phyloP scores from a whole-genome alignment of 2,329 filamentous ascomycete genomes.

The Aspergillus cejpii region DNA sequence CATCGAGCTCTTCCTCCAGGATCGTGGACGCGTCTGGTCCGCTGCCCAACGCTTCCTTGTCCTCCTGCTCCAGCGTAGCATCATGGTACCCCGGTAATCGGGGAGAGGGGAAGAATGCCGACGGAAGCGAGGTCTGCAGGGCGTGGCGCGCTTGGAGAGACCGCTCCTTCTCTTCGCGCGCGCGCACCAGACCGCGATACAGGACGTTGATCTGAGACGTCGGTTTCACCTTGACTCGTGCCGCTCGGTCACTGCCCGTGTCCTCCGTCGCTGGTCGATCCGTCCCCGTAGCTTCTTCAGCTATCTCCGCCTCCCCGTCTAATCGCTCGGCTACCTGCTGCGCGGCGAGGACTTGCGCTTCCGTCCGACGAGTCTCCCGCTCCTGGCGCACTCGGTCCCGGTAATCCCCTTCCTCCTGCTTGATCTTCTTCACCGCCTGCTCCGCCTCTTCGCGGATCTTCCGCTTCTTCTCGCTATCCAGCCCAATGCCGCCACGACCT shows the following conservation, averaged over 20 bases:
- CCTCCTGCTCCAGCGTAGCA: conserved; percentile 63
- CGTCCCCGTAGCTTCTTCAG: no score
- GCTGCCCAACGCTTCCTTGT: conserved; percentile 61
- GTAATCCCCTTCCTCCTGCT: conserved; percentile 64
- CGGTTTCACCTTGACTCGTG: conserved; percentile 38
- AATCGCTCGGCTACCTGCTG: conserved; percentile 78
- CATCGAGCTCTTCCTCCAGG: conserved; percentile 53
- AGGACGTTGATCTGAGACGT: conserved; percentile 67
- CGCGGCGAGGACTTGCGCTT: conserved; percentile 66
- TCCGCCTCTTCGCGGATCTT: conserved; percentile 60
- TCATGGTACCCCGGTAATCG: conserved; percentile 61
- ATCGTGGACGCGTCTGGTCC: conserved; percentile 38
- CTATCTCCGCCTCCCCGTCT: conserved; percentile 48
- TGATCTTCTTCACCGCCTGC: conserved; percentile 52
- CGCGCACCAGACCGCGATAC: conserved; percentile 67
- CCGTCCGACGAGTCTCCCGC: conserved; percentile 59
- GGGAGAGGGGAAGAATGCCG: conserved; percentile 31
- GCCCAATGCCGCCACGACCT: conserved; percentile 72
- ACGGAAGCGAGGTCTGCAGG: conserved; percentile 29
- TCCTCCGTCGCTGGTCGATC: conserved; percentile 17
- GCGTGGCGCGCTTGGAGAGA: conserved; percentile 27
- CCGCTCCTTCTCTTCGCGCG: conserved; percentile 56
- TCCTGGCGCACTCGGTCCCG: conserved; percentile 64
- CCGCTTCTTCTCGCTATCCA: conserved; percentile 76
- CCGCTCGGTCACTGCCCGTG: conserved; percentile 2